These are phyloP conservation scores for Metarhizium robertsii DNA, from an alignment of 2,329 filamentous ascomycete genomes.

Conservation along the genomic window DNA sequence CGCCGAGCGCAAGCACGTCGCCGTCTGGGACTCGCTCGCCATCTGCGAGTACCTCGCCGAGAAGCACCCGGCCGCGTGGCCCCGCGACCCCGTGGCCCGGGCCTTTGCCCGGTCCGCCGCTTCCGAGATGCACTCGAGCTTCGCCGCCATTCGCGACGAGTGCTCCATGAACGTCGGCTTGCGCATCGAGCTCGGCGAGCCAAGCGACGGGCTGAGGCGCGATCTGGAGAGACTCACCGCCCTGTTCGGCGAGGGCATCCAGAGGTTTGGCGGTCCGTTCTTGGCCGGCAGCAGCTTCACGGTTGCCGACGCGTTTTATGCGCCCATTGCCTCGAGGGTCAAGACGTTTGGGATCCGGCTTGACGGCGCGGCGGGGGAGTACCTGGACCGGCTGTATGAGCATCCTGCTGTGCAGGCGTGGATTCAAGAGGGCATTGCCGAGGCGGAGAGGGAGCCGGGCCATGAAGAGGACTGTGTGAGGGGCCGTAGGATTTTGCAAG, in stretches of 20 bases:
- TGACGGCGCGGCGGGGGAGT: constrained; percentile 19
- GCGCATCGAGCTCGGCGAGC: constrained; percentile 23
- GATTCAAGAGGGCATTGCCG: constrained; percentile 26
- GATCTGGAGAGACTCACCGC: too few species aligned
- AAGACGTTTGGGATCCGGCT: constrained; percentile 28
- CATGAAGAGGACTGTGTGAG: constrained; percentile 27
- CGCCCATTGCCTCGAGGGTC: constrained; percentile 29
- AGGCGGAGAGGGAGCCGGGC: constrained; percentile 26
- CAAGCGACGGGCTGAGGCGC: constrained; percentile 5
- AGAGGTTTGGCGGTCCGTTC: constrained; percentile 11
- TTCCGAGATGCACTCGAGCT: constrained; percentile 38
- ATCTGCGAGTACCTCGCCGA: constrained; percentile 39
- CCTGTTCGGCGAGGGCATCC: too few species aligned
- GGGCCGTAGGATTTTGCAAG: constrained; percentile 20
- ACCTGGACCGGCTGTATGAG: constrained; percentile 23
- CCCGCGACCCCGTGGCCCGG: constrained; percentile 25
- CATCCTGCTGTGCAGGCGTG: constrained; percentile 27
- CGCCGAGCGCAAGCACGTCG: constrained; percentile 12
- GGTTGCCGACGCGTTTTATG: constrained; percentile 31
- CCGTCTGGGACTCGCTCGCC: constrained; percentile 37
- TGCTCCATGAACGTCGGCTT: constrained; percentile 33
- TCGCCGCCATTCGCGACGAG: constrained; percentile 29
- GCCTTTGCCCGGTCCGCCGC: constrained; percentile 34
- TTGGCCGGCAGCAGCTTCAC: constrained; percentile 28
- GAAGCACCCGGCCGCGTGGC: constrained; percentile 31